phyloP scores from a whole-genome alignment of 2,329 filamentous ascomycete genomes.

The Xylaria arbuscula region DNA sequence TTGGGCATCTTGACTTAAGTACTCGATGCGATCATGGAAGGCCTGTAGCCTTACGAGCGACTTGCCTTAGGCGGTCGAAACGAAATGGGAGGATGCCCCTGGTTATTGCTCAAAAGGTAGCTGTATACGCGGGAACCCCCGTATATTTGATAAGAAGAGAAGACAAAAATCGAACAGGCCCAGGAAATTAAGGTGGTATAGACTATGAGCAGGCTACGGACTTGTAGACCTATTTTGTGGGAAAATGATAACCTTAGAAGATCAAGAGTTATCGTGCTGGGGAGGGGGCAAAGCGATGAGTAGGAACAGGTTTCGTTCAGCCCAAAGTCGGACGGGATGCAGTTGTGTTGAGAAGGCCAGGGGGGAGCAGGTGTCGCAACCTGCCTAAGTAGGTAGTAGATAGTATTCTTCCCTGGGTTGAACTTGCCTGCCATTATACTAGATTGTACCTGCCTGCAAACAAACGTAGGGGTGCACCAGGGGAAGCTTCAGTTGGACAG shows the following conservation, averaged over 20 bases:
- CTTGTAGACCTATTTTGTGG: too few relatives aligned
- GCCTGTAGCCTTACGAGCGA: background rate
- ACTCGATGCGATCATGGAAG: background rate
- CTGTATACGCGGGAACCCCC: too few relatives aligned
- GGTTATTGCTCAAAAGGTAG: too few relatives aligned
- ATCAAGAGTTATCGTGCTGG: background rate
- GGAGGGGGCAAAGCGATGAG: background rate
- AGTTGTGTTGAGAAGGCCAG: background rate
- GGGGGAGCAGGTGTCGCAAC: background rate
- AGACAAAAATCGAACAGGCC: too few relatives aligned
- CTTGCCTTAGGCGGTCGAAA: background rate
- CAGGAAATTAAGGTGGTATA: background rate
- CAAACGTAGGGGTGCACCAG: background rate
- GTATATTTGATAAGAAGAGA: too few relatives aligned
- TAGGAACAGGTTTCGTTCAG: background rate
- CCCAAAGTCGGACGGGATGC: background rate
- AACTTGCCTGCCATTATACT: background rate
- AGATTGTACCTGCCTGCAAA: background rate
- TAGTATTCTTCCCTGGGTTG: background rate
- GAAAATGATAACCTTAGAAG: background rate
- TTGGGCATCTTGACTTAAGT: conserved; percentile 21
- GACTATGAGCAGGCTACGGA: background rate
- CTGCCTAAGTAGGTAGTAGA: conserved; percentile 7
- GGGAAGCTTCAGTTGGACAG: conserved; percentile 15
- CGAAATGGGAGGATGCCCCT: background rate